Evolutionary conservation across 2,329 filamentous ascomycete genomes (phyloP).

Genomic region (Microdochium bolleyi): DNA sequence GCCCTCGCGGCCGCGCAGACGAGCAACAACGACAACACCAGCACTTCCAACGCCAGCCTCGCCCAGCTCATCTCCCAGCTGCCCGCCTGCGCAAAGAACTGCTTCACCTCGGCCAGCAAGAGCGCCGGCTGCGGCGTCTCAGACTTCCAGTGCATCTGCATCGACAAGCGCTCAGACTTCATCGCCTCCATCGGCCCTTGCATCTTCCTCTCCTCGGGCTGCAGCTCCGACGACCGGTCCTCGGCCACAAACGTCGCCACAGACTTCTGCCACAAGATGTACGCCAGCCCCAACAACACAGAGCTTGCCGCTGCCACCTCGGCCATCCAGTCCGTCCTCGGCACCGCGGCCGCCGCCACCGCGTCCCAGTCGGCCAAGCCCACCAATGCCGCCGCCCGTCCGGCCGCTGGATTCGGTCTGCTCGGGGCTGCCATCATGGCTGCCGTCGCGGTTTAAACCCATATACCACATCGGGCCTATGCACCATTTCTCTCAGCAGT

Average conservation of each 20-base stretch:
- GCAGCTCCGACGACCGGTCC: conserved; percentile 11
- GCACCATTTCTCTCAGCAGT: too few species aligned
- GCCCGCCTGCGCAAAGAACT: conserved; percentile 17
- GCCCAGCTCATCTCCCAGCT: conserved; percentile 17
- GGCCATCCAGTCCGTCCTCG: conserved; percentile 16
- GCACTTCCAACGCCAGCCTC: conserved; percentile 12
- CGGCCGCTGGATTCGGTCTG: conserved; percentile 16
- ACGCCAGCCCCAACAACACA: conserved; percentile 12
- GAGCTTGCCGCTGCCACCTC: conserved; percentile 20
- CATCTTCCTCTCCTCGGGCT: conserved; percentile 7
- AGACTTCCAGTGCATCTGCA: conserved; percentile 21
- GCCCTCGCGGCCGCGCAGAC: conserved; percentile 12
- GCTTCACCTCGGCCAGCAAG: conserved; percentile 11
- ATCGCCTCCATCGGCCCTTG: conserved; percentile 13
- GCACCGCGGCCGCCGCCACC: conserved; percentile 4
- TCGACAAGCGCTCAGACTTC: conserved; percentile 10
- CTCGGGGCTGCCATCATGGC: conserved; percentile 16
- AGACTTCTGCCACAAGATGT: conserved; percentile 16
- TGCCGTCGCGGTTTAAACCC: conserved; percentile 15
- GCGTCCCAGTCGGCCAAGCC: conserved; percentile 5
- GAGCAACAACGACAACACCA: conserved; percentile 1
- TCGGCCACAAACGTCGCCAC: conserved; percentile 11
- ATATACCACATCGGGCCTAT: too few species aligned
- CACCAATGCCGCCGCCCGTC: conserved; percentile 13
- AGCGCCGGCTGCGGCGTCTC: conserved; percentile 13